These are phyloP conservation scores for Ophiobolus disseminans DNA, from an alignment of 2,329 filamentous ascomycete species.

Conservation along the genomic window DNA sequence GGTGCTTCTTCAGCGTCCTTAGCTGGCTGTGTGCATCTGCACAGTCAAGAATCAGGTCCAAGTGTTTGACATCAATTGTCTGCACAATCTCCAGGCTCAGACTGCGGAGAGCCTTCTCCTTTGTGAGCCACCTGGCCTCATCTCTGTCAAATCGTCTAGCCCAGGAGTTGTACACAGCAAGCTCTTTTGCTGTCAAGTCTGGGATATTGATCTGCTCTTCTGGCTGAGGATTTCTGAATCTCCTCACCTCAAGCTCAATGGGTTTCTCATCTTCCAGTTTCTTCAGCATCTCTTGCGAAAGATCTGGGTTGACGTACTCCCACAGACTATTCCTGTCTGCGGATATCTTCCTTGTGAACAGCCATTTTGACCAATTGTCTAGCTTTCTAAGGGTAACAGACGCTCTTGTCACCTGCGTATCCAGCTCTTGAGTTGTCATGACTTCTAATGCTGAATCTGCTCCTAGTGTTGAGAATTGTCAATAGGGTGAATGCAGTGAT, in stretches of 20 bases:
- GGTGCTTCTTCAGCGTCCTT: conserved; percentile 1
- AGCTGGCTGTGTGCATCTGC: not conserved
- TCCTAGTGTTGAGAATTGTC: not conserved
- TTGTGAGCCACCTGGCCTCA: not conserved
- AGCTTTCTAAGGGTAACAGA: not conserved
- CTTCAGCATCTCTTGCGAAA: conserved; percentile 1
- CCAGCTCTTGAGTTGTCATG: not conserved
- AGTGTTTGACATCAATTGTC: not conserved
- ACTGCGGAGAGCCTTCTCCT: not conserved
- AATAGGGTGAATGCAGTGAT: not conserved
- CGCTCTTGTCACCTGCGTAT: not conserved
- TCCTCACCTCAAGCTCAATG: not conserved
- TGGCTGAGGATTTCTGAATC: not conserved
- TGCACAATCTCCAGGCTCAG: conserved; percentile 1
- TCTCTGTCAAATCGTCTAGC: not conserved
- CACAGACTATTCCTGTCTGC: not conserved
- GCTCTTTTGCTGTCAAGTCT: not conserved
- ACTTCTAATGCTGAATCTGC: not conserved
- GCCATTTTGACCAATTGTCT: conserved; percentile 1
- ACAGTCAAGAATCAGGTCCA: not conserved
- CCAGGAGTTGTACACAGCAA: not conserved
- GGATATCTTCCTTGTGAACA: conserved; percentile 1
- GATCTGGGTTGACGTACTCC: not conserved
- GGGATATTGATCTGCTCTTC: not conserved
- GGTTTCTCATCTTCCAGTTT: not conserved